phyloP scores from a whole-genome alignment of 768 basidiomycete genomes.

The Auriscalpium vulgare region DNA sequence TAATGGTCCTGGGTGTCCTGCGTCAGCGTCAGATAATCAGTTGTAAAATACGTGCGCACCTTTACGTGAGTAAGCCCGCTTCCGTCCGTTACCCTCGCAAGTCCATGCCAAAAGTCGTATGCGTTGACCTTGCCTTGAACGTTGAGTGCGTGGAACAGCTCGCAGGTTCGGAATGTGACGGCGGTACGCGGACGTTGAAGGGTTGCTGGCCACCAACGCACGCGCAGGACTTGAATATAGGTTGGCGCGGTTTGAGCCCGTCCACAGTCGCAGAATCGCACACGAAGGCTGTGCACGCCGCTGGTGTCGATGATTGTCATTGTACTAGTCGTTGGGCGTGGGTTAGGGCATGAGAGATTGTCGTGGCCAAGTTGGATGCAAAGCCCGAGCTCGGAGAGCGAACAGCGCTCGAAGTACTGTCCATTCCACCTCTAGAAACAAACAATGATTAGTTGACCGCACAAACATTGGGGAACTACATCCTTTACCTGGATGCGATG shows the following conservation, averaged over 20 bases:
- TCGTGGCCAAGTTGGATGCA: not conserved
- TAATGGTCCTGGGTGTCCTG: too few relatives aligned
- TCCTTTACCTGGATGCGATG: not conserved
- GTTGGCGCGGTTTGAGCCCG: not conserved
- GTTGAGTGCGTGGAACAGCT: not conserved
- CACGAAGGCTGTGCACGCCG: not conserved
- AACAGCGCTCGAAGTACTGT: not conserved
- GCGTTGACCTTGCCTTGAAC: not conserved
- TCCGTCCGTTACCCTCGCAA: not conserved
- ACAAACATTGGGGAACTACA: too few relatives aligned
- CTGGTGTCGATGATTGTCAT: not conserved
- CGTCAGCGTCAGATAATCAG: too few relatives aligned
- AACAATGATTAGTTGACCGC: not conserved
- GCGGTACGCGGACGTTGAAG: not conserved
- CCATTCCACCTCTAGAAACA: not conserved
- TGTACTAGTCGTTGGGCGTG: not conserved
- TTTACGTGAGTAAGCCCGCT: slow-evolving; percentile 3
- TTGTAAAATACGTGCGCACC: not conserved
- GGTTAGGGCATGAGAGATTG: not conserved
- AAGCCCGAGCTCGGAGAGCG: not conserved
- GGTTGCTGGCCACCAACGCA: not conserved
- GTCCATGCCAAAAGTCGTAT: not conserved
- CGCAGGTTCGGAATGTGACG: not conserved
- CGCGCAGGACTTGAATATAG: not conserved
- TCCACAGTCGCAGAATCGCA: not conserved